These are phyloP conservation scores for Metschnikowia hibisci DNA, from an alignment of 805 yeast genomes.

Conservation along the genomic window DNA sequence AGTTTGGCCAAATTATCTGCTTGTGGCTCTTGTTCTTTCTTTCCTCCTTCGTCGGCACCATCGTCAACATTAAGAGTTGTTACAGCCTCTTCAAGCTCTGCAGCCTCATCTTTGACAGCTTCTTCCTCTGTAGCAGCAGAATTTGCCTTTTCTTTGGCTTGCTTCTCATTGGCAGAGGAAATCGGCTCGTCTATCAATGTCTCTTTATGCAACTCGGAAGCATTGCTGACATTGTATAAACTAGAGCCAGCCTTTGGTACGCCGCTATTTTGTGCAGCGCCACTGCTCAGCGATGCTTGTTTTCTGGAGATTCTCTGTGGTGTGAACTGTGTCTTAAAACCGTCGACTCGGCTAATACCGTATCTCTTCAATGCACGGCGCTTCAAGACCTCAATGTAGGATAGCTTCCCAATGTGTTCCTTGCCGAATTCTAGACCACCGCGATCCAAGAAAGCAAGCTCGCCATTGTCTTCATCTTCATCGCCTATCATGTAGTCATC, in stretches of 20 bases:
- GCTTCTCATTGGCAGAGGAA: background rate
- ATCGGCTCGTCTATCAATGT: slow-evolving; percentile 35
- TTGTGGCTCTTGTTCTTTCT: background rate
- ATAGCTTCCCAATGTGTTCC: slow-evolving; percentile 26
- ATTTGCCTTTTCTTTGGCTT: slow-evolving; percentile 5
- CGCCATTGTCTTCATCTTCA: slow-evolving; percentile 44
- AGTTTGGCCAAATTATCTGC: background rate
- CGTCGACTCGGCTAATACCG: slow-evolving; percentile 34
- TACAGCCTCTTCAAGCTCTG: background rate
- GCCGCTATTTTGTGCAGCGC: background rate
- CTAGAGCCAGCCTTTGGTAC: slow-evolving; percentile 6
- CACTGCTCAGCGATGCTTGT: background rate
- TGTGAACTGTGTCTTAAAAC: slow-evolving; percentile 35
- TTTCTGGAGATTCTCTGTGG: slow-evolving; percentile 26
- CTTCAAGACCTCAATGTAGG: slow-evolving; percentile 41
- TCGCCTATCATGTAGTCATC: slow-evolving; percentile 43
- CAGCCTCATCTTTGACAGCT: background rate
- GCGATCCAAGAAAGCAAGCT: slow-evolving; percentile 36
- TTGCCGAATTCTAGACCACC: slow-evolving; percentile 35
- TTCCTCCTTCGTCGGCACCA: background rate
- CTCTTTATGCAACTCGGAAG: slow-evolving; percentile 37
- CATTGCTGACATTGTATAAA: slow-evolving; percentile 2
- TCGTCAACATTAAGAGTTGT: background rate
- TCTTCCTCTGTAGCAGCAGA: too few species aligned
- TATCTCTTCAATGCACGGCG: slow-evolving; percentile 38